Evolutionary conservation across 148 eudicot genomes (phyloP).

Genomic region (Rheum nobile): DNA sequence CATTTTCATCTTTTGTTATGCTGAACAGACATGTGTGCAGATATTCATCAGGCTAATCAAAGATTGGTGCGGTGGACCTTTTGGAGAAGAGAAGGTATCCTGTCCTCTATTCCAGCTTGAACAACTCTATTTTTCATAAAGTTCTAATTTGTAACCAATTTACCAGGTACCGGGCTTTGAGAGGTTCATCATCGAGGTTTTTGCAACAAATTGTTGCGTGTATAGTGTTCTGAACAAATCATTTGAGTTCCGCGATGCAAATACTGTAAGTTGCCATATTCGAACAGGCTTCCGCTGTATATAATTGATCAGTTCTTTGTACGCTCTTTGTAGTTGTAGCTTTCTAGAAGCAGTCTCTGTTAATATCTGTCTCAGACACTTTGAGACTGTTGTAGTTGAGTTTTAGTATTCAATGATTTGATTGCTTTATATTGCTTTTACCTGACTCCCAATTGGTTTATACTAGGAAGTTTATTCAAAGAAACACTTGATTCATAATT

Average conservation of each 20-base stretch:
- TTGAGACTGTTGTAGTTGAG: background rate
- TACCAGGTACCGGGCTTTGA: conserved; percentile 89
- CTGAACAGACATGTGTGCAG: conserved; percentile 76
- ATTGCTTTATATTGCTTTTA: background rate
- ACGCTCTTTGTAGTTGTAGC: background rate
- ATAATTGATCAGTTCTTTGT: background rate
- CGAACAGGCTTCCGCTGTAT: background rate
- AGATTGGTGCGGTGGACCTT: conserved; percentile 72
- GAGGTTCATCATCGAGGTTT: conserved; percentile 58
- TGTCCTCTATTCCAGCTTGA: conserved; percentile 2
- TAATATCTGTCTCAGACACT: background rate
- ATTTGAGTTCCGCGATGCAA: conserved; percentile 85
- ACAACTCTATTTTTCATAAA: background rate
- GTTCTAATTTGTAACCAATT: conserved; percentile 16
- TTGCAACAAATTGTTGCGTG: conserved; percentile 78
- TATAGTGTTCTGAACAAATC: conserved; percentile 93
- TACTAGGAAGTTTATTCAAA: no score
- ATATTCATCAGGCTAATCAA: conserved; percentile 72
- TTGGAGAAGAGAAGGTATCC: conserved; percentile 76
- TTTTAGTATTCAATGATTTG: background rate
- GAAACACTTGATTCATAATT: no score
- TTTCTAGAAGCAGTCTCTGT: background rate
- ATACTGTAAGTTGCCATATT: conserved; percentile 57
- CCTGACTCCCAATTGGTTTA: background rate
- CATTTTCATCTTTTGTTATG: background rate